These are phyloP conservation scores for Nidularia pulvinata DNA, from an alignment of 768 basidiomycete species.

Conservation along the genomic window DNA sequence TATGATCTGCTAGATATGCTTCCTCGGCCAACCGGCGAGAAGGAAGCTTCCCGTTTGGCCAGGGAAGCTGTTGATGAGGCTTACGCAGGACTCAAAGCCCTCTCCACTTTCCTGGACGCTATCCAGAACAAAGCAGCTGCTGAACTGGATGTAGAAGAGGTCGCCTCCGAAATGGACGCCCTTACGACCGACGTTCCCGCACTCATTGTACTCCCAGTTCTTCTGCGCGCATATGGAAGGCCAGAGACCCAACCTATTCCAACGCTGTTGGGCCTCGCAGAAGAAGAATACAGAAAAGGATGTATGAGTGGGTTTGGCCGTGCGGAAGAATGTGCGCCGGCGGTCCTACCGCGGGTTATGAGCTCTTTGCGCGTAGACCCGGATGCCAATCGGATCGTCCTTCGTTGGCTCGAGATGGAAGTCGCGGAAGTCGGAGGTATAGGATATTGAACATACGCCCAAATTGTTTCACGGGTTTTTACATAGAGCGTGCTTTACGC, in stretches of 20 bases:
- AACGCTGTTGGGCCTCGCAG: conserved; percentile 53
- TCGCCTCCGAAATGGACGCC: conserved; percentile 42
- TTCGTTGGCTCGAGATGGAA: conserved; percentile 53
- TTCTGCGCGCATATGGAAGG: conserved; percentile 49
- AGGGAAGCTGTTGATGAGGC: conserved; percentile 83
- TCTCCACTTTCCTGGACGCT: conserved; percentile 58
- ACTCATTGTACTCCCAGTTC: conserved; percentile 70
- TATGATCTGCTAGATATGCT: conserved; percentile 59
- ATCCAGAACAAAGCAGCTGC: conserved; percentile 20
- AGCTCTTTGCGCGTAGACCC: conserved; percentile 39
- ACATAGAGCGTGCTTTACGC: not conserved
- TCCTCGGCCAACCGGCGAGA: conserved; percentile 58
- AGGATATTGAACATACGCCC: not conserved
- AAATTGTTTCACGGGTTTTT: not conserved
- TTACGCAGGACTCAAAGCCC: conserved; percentile 58
- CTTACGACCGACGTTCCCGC: conserved; percentile 69
- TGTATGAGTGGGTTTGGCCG: conserved; percentile 77
- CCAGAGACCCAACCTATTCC: conserved; percentile 41
- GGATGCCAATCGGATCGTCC: conserved; percentile 28
- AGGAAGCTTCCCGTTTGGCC: conserved; percentile 53
- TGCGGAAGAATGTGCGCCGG: conserved; percentile 70
- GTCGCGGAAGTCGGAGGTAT: conserved; percentile 20
- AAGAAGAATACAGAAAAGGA: conserved; percentile 64
- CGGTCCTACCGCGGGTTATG: conserved; percentile 57
- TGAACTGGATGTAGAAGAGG: conserved; percentile 15